A percentile compares a stretch with the other conserved stretches of the same genome.
phyloP scores from a whole-genome alignment of 371 early-diverging fungal genomes.

The Mortierella sp. region DNA sequence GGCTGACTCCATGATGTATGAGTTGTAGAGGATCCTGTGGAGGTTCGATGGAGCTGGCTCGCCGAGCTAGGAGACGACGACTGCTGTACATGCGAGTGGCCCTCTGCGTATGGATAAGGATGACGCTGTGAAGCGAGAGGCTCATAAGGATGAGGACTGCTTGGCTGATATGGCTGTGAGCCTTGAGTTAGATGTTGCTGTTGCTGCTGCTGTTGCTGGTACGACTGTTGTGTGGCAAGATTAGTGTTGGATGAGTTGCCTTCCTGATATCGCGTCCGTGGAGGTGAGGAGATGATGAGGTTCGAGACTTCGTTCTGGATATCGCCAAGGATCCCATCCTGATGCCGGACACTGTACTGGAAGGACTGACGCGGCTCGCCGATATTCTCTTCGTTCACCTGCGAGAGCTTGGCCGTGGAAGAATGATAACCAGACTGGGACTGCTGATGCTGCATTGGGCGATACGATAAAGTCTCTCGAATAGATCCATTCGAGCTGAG shows the following conservation, averaged over 20 bases:
- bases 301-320: conserved; percentile 38
- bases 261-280: conserved; percentile 17
- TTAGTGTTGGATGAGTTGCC: conserved; percentile 4
- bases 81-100: conserved; percentile 25
- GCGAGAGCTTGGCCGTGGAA: conserved; percentile 30
- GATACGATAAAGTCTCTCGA: conserved; percentile 25
- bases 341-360: conserved; percentile 24
- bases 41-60: conserved; percentile 37
- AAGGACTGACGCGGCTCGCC: conserved; percentile 31
- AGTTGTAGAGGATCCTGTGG: conserved; percentile 38
- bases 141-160: conserved; percentile 10
- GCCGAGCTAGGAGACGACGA: conserved; percentile 25
- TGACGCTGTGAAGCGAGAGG: conserved; percentile 3
- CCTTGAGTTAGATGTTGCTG: background rate
- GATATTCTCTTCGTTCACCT: conserved; percentile 31
- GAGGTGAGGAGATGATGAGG: conserved; percentile 41
- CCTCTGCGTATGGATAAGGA: conserved; percentile 19
- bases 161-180: conserved; percentile 10
- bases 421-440: conserved; percentile 18
- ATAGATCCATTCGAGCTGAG: conserved; percentile 23
- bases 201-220: conserved; percentile 18
- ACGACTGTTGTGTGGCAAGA: conserved; percentile 8
- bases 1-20: conserved; percentile 46
- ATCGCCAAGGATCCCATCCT: conserved; percentile 15
- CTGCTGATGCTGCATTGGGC: conserved; percentile 29